These are phyloP conservation scores for Helminthosporium solani DNA, from an alignment of 2,329 filamentous ascomycete genomes.

Conservation along the genomic window DNA sequence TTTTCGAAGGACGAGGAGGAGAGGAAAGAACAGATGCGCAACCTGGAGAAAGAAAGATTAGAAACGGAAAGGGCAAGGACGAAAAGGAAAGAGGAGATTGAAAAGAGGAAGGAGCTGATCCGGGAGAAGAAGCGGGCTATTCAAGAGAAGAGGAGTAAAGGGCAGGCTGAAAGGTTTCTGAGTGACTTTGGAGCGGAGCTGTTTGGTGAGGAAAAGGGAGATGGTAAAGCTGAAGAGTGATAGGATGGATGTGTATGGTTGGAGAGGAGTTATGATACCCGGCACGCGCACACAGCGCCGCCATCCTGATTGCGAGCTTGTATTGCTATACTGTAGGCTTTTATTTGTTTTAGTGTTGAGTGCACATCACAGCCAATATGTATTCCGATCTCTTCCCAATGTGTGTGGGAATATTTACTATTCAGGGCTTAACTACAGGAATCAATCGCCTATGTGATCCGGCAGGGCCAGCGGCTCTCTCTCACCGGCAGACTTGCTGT, in stretches of 20 bases:
- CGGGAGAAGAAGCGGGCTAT: constrained; percentile 62
- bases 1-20: constrained; percentile 76
- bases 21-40: constrained; percentile 72
- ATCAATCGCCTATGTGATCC: too few relatives aligned
- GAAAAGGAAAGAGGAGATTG: constrained; percentile 51
- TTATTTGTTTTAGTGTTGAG: too few relatives aligned
- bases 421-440: too few relatives aligned
- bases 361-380: too few relatives aligned
- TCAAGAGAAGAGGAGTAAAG: constrained; percentile 60
- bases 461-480: too few relatives aligned
- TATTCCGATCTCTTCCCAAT: too few relatives aligned
- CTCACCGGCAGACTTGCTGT: too few relatives aligned
- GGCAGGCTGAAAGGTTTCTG: constrained; percentile 72
- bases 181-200: constrained; percentile 49
- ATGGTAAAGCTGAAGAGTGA: background rate
- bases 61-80: constrained; percentile 66
- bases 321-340: too few relatives aligned
- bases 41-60: constrained; percentile 64
- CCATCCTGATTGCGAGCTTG: background rate
- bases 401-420: too few relatives aligned
- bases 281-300: background rate
- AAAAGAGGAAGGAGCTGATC: constrained; percentile 64
- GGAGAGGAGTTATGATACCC: background rate
- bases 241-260: background rate
- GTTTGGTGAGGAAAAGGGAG: constrained; percentile 7